A percentile compares a stretch with the other conserved stretches of the same genome.
Conservation (phyloP, 345 rosid genomes). For the Excoecaria cochinchinensis region DNA sequence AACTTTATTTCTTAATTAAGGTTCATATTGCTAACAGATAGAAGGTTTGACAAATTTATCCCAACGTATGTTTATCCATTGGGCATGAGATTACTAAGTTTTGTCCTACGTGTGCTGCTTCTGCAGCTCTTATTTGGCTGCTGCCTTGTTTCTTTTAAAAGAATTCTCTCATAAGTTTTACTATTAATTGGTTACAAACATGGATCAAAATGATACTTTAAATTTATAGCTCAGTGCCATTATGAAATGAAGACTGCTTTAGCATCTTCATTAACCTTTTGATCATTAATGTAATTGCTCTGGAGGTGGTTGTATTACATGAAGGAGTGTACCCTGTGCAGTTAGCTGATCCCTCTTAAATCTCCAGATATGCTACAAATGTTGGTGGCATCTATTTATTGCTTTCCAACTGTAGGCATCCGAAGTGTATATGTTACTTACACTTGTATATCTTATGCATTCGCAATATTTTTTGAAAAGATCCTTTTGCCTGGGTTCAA, state of each 20-base stretch:
- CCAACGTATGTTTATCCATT: background rate
- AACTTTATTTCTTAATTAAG: constrained; percentile 12
- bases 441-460: background rate
- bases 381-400: background rate
- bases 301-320: background rate
- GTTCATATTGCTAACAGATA: constrained; percentile 1
- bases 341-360: background rate
- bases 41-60: background rate
- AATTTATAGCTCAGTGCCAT: background rate
- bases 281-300: background rate
- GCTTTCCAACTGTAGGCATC: background rate
- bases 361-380: background rate
- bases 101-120: background rate
- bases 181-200: background rate
- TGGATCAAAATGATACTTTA: background rate
- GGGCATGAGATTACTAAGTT: background rate
- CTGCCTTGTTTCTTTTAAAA: background rate
- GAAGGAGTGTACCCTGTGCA: background rate
- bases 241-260: background rate
- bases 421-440: background rate
- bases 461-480: background rate
- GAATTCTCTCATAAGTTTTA: background rate
- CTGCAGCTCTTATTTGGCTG: constrained; percentile 1
- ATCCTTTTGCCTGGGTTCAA: background rate
- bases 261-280: background rate